Evolutionary conservation across 2,329 filamentous ascomycete species (phyloP).

Genomic region (Trichoderma citrinoviride): DNA sequence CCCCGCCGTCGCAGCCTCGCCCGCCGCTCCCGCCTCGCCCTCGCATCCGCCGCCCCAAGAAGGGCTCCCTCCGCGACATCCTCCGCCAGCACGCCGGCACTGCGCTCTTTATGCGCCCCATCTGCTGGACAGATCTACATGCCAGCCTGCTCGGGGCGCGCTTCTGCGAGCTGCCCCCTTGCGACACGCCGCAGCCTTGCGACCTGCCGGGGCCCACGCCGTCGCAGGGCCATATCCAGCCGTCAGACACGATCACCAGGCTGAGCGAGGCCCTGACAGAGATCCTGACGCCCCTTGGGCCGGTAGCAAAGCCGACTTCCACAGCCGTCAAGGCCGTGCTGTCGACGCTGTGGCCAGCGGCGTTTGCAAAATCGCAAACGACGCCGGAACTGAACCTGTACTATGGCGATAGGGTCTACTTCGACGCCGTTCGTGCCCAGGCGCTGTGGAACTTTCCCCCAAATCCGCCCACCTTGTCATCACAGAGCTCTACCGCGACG

Average conservation of each 20-base stretch:
- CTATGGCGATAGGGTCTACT: constrained; percentile 48
- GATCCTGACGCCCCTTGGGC: constrained; percentile 38
- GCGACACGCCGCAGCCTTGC: constrained; percentile 42
- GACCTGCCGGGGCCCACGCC: constrained; percentile 35
- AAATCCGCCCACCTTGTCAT: constrained; percentile 28
- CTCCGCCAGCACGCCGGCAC: constrained; percentile 48
- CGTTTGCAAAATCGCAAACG: constrained; percentile 33
- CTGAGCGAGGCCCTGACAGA: constrained; percentile 46
- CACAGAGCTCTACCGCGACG: constrained; percentile 37
- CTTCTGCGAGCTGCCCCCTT: constrained; percentile 45
- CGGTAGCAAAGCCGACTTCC: constrained; percentile 37
- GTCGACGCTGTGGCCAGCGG: constrained; percentile 43
- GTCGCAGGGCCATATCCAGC: constrained; percentile 37
- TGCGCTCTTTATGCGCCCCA: constrained; percentile 51
- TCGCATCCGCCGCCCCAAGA: constrained; percentile 41
- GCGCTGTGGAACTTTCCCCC: constrained; percentile 47
- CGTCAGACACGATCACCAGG: constrained; percentile 42
- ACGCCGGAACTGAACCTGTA: constrained; percentile 47
- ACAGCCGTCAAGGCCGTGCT: constrained; percentile 46
- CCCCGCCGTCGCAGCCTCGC: constrained; percentile 19
- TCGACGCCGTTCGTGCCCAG: constrained; percentile 47
- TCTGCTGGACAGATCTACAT: constrained; percentile 57
- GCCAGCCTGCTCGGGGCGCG: constrained; percentile 45
- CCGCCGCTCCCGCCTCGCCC: not conserved
- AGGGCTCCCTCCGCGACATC: constrained; percentile 52